Percentiles rank a stretch among this genome's conserved stretches.
Conservation (phyloP, 257 asterid species). For the Forsythia suspensa region DNA sequence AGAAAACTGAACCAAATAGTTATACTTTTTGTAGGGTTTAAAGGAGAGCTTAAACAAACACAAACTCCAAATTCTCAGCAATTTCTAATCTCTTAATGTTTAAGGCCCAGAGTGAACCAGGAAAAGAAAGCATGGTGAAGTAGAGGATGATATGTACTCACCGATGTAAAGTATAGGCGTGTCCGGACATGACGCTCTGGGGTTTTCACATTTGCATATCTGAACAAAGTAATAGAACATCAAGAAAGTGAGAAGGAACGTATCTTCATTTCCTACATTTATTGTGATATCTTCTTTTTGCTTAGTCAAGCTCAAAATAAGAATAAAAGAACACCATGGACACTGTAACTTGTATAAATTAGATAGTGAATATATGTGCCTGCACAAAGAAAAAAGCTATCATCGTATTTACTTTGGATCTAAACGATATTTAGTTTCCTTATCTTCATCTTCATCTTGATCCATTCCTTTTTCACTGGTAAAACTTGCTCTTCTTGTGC, state of each 20-base stretch:
- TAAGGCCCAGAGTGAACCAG: neutral
- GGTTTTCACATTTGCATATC: conserved; percentile 85
- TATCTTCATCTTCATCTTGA: conserved; percentile 83
- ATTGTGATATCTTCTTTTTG: neutral
- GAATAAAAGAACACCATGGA: neutral
- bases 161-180: conserved; percentile 90
- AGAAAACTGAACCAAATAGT: neutral
- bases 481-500: conserved; percentile 79
- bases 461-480: conserved; percentile 77
- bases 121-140: neutral
- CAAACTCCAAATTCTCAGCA: neutral
- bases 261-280: conserved; percentile 1
- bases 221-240: conserved; percentile 27
- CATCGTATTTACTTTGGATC: conserved; percentile 70
- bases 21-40: neutral
- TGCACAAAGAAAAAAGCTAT: conserved; percentile 5
- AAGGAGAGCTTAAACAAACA: neutral
- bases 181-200: conserved; percentile 95
- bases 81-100: neutral
- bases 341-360: neutral
- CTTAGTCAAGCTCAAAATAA: conserved; percentile 5
- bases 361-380: conserved; percentile 3
- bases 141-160: conserved; percentile 39
- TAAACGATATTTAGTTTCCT: conserved; percentile 89
- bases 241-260: conserved; percentile 19